phyloP scores from a whole-genome alignment of 805 yeast species.

The Wickerhamiella brachini region DNA sequence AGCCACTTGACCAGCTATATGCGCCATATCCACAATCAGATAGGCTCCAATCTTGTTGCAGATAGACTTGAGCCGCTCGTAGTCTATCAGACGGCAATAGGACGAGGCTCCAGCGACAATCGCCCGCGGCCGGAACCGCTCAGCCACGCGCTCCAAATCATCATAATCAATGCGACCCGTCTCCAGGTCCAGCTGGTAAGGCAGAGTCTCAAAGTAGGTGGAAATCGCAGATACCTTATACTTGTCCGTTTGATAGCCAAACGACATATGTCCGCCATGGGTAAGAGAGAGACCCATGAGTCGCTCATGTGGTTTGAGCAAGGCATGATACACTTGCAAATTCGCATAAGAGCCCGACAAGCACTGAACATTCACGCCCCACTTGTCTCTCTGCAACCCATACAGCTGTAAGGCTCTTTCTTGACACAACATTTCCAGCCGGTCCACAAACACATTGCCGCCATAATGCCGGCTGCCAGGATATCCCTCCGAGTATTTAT shows the following conservation, averaged over 20 bases:
- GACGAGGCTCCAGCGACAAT: slow-evolving; percentile 98
- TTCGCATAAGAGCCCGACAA: slow-evolving; percentile 96
- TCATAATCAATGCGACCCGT: slow-evolving; percentile 96
- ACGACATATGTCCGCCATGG: slow-evolving; percentile 97
- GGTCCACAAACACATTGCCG: slow-evolving; percentile 92
- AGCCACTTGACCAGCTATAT: slow-evolving; percentile 88
- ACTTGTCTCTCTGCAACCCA: slow-evolving; percentile 56
- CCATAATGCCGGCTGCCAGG: slow-evolving; percentile 99
- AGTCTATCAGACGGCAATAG: slow-evolving; percentile 89
- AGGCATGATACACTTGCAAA: slow-evolving; percentile 87
- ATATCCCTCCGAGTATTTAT: slow-evolving; percentile 97
- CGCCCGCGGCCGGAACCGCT: slow-evolving; percentile 86
- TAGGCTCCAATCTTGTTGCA: slow-evolving; percentile 96
- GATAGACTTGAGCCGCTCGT: slow-evolving; percentile 85
- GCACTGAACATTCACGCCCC: slow-evolving; percentile 98
- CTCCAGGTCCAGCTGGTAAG: slow-evolving; percentile 80
- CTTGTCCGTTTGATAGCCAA: slow-evolving; percentile 92
- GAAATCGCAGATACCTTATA: slow-evolving; percentile 91
- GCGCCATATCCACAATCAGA: slow-evolving; percentile 95
- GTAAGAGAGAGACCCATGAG: slow-evolving; percentile 96
- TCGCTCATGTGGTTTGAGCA: slow-evolving; percentile 91
- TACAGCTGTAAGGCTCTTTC: slow-evolving; percentile 86
- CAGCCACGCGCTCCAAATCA: slow-evolving; percentile 78
- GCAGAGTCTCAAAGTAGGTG: slow-evolving; percentile 95
- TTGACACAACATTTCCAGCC: slow-evolving; percentile 85